Conservation (phyloP, 352 stramenopile species). For the Phytopythium cucurbitacearum region DNA sequence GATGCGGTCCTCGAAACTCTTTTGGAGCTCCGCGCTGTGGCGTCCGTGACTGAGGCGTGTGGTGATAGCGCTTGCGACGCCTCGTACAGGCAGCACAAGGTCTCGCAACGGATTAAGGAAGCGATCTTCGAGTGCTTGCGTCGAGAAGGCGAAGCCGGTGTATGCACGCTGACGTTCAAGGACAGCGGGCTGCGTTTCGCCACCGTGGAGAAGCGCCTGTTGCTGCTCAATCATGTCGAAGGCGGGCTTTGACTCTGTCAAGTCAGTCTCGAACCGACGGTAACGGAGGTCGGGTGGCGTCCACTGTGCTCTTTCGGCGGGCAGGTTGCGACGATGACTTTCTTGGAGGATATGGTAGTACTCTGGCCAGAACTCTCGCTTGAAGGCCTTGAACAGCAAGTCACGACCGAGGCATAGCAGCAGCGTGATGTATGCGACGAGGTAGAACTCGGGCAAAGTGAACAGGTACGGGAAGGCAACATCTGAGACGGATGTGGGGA, state of each 20-base stretch:
- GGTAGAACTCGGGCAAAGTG: conserved; percentile 66
- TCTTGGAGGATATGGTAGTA: conserved; percentile 89
- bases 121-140: conserved; percentile 66
- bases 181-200: too few species aligned
- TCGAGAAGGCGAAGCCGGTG: conserved; percentile 84
- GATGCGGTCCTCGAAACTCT: conserved; percentile 65
- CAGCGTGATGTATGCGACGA: conserved; percentile 66
- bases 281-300: conserved; percentile 59
- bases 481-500: conserved; percentile 59
- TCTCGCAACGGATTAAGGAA: conserved; percentile 78
- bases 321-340: conserved; percentile 45
- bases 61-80: conserved; percentile 31
- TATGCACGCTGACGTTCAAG: conserved; percentile 48
- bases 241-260: conserved; percentile 46
- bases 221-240: conserved; percentile 58
- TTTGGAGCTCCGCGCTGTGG: conserved; percentile 12
- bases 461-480: conserved; percentile 79
- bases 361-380: conserved; percentile 76
- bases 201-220: conserved; percentile 6
- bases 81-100: conserved; percentile 62
- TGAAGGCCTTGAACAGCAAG: conserved; percentile 83
- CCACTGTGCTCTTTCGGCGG: conserved; percentile 48
- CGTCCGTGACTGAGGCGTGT: not conserved
- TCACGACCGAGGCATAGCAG: conserved; percentile 73
- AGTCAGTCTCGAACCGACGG: conserved; percentile 64